A percentile compares a stretch with the other conserved stretches of the same genome.
Conservation (phyloP, 139 green algal species). For the Protoeuglena noctilucae region DNA sequence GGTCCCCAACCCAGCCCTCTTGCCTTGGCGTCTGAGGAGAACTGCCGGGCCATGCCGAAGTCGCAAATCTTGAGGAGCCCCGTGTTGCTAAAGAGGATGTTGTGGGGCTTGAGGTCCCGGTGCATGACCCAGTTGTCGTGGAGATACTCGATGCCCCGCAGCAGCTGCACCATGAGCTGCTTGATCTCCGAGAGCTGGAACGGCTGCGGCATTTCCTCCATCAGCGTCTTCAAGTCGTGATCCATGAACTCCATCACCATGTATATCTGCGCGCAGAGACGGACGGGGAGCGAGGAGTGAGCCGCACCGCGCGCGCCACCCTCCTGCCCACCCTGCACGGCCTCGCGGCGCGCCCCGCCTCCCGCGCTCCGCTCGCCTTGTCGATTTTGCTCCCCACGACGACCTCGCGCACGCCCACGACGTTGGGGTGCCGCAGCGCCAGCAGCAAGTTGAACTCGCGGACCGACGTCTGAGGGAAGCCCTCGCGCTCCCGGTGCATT, state of each 20-base stretch:
- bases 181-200: slow-evolving; percentile 58
- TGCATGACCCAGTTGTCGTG: slow-evolving; percentile 76
- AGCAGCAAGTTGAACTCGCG: slow-evolving; percentile 96
- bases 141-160: slow-evolving; percentile 69
- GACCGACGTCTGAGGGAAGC: slow-evolving; percentile 88
- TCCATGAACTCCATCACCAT: slow-evolving; percentile 98
- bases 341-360: slow-evolving; percentile 27
- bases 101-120: slow-evolving; percentile 88
- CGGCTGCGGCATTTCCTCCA: slow-evolving; percentile 45
- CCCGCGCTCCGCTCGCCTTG: slow-evolving; percentile 6
- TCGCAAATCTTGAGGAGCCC: slow-evolving; percentile 95
- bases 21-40: too few relatives aligned
- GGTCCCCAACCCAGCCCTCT: too few relatives aligned
- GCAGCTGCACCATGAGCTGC: slow-evolving; percentile 69
- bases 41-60: slow-evolving; percentile 83
- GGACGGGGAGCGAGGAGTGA: not conserved
- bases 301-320: not conserved
- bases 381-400: slow-evolving; percentile 16
- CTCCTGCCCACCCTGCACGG: slow-evolving; percentile 2
- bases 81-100: slow-evolving; percentile 91
- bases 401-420: slow-evolving; percentile 92
- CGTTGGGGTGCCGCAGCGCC: slow-evolving; percentile 75
- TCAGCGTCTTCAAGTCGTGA: slow-evolving; percentile 77
- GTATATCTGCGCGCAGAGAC: slow-evolving; percentile 38
- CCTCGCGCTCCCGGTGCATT: slow-evolving; percentile 79